phyloP scores from a whole-genome alignment of 2,329 filamentous ascomycete genomes.

The Exophiala oligosperma region DNA sequence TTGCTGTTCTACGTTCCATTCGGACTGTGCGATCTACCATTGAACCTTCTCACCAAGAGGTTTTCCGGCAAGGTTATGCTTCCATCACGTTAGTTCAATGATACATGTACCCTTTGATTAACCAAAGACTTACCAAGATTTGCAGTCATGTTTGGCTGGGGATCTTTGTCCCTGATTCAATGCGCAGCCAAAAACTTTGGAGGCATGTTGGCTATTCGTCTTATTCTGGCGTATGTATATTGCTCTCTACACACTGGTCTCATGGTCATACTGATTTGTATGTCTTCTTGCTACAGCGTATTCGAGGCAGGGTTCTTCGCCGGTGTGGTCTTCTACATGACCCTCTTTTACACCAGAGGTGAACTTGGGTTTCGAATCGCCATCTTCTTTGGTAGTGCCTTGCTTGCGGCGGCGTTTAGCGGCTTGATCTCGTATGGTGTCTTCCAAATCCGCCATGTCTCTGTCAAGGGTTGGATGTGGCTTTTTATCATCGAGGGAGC shows the following conservation, averaged over 20 bases:
- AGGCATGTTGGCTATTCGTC: slow-evolving; percentile 50
- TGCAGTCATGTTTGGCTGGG: slow-evolving; percentile 50
- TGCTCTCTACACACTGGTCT: background rate
- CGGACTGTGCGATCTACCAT: slow-evolving; percentile 50
- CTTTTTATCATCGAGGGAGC: slow-evolving; percentile 59
- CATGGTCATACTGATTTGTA: background rate
- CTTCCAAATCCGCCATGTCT: slow-evolving; percentile 56
- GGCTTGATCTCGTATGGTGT: slow-evolving; percentile 61
- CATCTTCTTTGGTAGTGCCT: slow-evolving; percentile 73
- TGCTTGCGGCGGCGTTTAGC: slow-evolving; percentile 69
- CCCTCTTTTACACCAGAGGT: slow-evolving; percentile 65
- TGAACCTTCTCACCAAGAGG: slow-evolving; percentile 50
- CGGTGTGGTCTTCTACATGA: slow-evolving; percentile 36
- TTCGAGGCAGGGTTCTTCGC: slow-evolving; percentile 15
- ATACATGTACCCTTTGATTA: slow-evolving; percentile 17
- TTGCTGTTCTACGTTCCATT: slow-evolving; percentile 55
- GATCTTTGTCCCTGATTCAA: slow-evolving; percentile 49
- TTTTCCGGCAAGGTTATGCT: slow-evolving; percentile 48
- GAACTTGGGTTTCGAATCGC: slow-evolving; percentile 70
- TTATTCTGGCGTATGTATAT: slow-evolving; percentile 42
- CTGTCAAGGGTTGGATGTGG: slow-evolving; percentile 53
- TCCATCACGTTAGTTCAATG: slow-evolving; percentile 31
- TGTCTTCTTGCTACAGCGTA: background rate
- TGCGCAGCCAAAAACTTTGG: slow-evolving; percentile 51
- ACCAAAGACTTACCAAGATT: background rate